phyloP scores from a whole-genome alignment of 345 rosid species.

The Eucalyptus melliodora region DNA sequence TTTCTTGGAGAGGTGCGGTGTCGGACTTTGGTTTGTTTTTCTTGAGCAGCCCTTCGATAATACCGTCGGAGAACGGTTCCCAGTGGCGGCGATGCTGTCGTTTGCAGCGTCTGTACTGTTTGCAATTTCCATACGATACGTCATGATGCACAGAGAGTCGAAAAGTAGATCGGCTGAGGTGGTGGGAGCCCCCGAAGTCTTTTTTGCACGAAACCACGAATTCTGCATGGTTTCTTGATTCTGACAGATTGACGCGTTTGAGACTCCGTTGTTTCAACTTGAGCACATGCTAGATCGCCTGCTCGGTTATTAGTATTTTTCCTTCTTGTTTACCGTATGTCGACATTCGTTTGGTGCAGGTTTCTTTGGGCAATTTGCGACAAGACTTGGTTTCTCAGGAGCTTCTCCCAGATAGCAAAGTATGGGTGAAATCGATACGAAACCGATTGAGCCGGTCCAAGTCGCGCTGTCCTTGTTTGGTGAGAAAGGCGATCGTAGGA shows the following conservation, averaged over 20 bases:
- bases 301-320: not conserved
- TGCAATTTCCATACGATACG: not conserved
- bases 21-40: not conserved
- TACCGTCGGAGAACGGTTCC: not conserved
- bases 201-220: not conserved
- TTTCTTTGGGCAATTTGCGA: not conserved
- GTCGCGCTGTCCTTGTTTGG: slow-evolving; percentile 29
- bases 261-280: not conserved
- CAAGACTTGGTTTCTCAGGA: not conserved
- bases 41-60: not conserved
- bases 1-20: not conserved
- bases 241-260: not conserved
- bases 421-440: slow-evolving; percentile 48
- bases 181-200: not conserved
- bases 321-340: not conserved
- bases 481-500: slow-evolving; percentile 11
- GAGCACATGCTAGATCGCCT: not conserved
- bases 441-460: slow-evolving; percentile 39
- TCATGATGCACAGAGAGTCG: not conserved
- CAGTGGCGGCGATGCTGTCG: not conserved
- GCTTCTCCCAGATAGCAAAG: not conserved
- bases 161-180: not conserved
- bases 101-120: not conserved
- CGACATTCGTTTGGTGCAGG: not conserved
- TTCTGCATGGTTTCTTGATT: not conserved